Evolutionary conservation across 2,329 filamentous ascomycete genomes (phyloP).

Genomic region (Calonectria honghensis): DNA sequence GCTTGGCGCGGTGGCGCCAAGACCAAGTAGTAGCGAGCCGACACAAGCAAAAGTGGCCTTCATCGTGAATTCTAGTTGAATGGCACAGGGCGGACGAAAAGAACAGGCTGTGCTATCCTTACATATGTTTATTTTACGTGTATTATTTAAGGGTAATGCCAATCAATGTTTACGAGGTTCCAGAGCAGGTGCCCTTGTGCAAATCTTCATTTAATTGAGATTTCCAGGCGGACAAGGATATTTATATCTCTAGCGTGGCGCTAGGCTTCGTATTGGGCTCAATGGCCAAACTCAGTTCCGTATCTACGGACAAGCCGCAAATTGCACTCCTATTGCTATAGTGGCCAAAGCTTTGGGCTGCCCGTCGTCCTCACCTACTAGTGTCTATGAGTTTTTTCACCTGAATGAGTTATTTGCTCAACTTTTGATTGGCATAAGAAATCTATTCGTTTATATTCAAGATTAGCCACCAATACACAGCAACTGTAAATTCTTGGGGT

Average conservation of each 20-base stretch:
- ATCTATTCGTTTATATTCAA: background rate
- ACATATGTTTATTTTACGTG: background rate
- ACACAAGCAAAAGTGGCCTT: background rate
- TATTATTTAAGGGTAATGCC: background rate
- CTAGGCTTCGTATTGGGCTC: constrained; percentile 4
- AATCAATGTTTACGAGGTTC: background rate
- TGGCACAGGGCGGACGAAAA: background rate
- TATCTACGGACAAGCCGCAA: background rate
- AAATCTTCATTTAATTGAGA: constrained; percentile 3
- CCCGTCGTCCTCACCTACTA: background rate
- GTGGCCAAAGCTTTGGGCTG: background rate
- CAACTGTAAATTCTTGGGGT: background rate
- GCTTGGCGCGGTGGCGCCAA: background rate
- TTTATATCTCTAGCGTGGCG: background rate
- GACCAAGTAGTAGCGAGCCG: background rate
- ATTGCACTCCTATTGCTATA: background rate
- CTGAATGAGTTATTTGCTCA: background rate
- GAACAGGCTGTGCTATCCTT: background rate
- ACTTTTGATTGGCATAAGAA: background rate
- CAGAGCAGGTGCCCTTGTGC: background rate
- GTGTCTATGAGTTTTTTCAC: background rate
- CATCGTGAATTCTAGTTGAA: background rate
- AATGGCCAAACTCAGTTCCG: background rate
- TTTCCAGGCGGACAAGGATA: background rate
- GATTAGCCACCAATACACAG: background rate